Evolutionary conservation across 192 early-diverging fungal genomes (phyloP), one percentile per base, ranked within the genome.

Genomic region (Gonapodya sp.): DNA sequence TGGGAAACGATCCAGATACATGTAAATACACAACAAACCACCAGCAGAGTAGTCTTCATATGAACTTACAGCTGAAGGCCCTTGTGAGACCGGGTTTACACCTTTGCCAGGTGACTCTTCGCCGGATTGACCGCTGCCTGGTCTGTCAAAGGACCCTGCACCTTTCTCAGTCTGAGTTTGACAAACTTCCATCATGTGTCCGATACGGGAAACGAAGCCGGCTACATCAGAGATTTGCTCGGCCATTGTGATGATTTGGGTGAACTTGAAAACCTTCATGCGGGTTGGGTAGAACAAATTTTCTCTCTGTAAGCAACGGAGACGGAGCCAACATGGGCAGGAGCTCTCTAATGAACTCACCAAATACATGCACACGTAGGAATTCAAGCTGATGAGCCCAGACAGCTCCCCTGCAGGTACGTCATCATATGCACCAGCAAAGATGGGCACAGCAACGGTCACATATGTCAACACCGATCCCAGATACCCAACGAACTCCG

Each of bases 301-400:
- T 64, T 64, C 46, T 64, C 46, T 8, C 24, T 24, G 8, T 64
- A 8, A 64, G 8, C 46, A 64, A 64, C 46, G 46, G 8, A 64
- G 8, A n/a, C n/a, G n/a, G n/a, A n/a, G n/a, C n/a, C n/a, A n/a
- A n/a, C n/a, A n/a, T n/a, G n/a, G n/a, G n/a, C n/a, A n/a, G n/a
- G n/a, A n/a, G n/a, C n/a, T n/a, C n/a, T n/a, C n/a, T 64, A 16
- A 8, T 16, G 24, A 64, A 64, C 46, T 64, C 24, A 64, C 46
- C 2, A 77, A 31, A 34, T 77, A 77, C 30, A 77, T 77, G 75
- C 75, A 77, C 75, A 34, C 34, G 75, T 32, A 77, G 8, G 75
- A 32, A 14, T 77, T 18, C 75, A 77, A 33, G 34, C 75, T 77
- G 75, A 77, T 77, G 75, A 77, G 18, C 31, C 34, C 30, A 14